Conservation (phyloP, 768 basidiomycete species). For the Clavaria fumosa region DNA sequence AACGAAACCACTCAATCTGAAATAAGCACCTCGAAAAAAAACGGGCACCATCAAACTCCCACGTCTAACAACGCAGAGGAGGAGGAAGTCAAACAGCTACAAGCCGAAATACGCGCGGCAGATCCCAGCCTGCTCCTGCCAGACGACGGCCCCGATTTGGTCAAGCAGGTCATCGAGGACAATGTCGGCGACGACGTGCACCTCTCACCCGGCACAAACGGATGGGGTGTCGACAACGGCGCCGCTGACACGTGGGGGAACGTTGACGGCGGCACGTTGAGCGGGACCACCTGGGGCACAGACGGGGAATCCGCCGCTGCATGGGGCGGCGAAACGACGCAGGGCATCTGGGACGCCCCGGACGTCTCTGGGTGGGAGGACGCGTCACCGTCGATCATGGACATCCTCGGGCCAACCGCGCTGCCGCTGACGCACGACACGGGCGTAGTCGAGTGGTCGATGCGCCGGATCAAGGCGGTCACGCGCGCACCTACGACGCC, state of each 20-base stretch:
- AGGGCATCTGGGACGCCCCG: background rate
- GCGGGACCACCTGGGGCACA: background rate
- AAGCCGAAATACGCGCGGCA: slow-evolving; percentile 23
- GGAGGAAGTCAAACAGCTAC: slow-evolving; percentile 18
- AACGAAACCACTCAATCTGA: slow-evolving; percentile 5
- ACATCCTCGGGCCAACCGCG: slow-evolving; percentile 27
- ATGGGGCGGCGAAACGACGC: background rate
- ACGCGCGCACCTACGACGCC: background rate
- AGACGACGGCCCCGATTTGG: background rate
- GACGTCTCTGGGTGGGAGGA: background rate
- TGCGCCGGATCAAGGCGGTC: slow-evolving; percentile 31
- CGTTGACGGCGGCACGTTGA: background rate
- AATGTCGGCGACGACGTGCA: slow-evolving; percentile 17
- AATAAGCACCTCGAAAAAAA: slow-evolving; percentile 2
- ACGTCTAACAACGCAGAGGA: too few species aligned
- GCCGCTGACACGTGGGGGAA: background rate
- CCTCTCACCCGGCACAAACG: slow-evolving; percentile 4
- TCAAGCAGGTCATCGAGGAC: slow-evolving; percentile 12
- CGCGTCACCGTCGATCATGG: slow-evolving; percentile 14
- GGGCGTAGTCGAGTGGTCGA: slow-evolving; percentile 41
- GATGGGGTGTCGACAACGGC: slow-evolving; percentile 4
- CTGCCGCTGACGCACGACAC: slow-evolving; percentile 37
- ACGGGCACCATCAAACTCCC: too few species aligned
- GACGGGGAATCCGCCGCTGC: background rate
- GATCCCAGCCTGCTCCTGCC: background rate